A percentile compares a stretch with the other conserved stretches of the same genome.
Evolutionary conservation across 2,329 filamentous ascomycete genomes (phyloP).

Genomic region (Trichothecium roseum): DNA sequence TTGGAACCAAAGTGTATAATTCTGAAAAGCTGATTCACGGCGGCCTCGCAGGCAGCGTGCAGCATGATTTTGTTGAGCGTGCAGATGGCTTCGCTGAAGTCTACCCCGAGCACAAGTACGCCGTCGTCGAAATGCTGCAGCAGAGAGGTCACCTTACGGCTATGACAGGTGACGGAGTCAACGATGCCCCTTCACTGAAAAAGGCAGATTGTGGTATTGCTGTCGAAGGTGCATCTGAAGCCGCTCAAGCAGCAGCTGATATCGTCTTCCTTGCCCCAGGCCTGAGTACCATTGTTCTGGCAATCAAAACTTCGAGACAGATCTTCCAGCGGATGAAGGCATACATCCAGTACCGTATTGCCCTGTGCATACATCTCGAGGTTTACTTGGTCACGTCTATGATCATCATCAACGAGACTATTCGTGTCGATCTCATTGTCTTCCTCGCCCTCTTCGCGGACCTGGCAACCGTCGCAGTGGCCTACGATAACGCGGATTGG

Average conservation of each 20-base stretch:
- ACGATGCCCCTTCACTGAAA: constrained; percentile 64
- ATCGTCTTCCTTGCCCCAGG: constrained; percentile 67
- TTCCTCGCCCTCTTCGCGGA: constrained; percentile 74
- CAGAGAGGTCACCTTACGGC: constrained; percentile 63
- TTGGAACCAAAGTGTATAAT: constrained; percentile 74
- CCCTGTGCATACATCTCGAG: constrained; percentile 62
- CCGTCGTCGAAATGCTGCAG: constrained; percentile 67
- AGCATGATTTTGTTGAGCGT: constrained; percentile 68
- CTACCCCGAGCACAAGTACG: constrained; percentile 66
- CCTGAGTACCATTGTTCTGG: constrained; percentile 60
- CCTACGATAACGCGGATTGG: constrained; percentile 70
- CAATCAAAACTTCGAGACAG: constrained; percentile 64
- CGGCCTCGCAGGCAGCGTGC: constrained; percentile 61
- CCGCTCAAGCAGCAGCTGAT: constrained; percentile 61
- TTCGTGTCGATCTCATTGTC: constrained; percentile 62
- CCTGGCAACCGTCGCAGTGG: constrained; percentile 68
- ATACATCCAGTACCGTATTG: constrained; percentile 69
- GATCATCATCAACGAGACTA: constrained; percentile 71
- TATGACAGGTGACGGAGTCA: constrained; percentile 70
- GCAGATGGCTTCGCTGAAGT: constrained; percentile 66
- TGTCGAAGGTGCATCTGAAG: constrained; percentile 62
- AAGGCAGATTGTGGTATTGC: constrained; percentile 68
- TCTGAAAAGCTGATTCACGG: constrained; percentile 68
- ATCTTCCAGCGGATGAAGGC: constrained; percentile 74
- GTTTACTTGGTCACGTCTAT: constrained; percentile 69